Percentiles rank a stretch among this genome's conserved stretches.
phyloP scores from a whole-genome alignment of 352 stramenopile genomes.

The Globisporangium cystogenes region DNA sequence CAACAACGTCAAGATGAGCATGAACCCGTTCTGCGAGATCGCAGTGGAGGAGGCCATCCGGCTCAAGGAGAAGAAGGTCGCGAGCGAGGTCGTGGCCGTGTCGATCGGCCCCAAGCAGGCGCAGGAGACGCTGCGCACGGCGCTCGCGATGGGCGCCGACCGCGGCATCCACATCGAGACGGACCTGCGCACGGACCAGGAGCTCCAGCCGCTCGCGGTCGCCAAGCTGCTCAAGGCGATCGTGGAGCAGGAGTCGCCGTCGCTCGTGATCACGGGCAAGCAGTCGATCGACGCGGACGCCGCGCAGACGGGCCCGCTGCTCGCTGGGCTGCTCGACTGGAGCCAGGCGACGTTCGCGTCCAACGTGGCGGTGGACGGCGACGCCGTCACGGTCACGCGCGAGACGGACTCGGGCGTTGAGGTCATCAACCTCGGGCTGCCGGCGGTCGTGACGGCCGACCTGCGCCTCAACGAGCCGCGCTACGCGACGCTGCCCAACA shows the following conservation, averaged over 20 bases:
- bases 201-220: conserved; percentile 97
- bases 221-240: conserved; percentile 95
- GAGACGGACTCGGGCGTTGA: conserved; percentile 95
- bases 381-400: conserved; percentile 80
- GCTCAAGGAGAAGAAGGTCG: conserved; percentile 97
- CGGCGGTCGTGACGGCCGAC: conserved; percentile 97
- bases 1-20: conserved; percentile 99
- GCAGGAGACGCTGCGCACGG: conserved; percentile 95
- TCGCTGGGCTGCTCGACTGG: conserved; percentile 96
- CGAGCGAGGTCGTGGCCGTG: conserved; percentile 93
- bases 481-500: conserved; percentile 99
- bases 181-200: conserved; percentile 95
- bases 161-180: conserved; percentile 97
- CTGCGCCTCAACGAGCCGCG: conserved; percentile 98
- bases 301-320: conserved; percentile 90
- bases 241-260: conserved; percentile 90
- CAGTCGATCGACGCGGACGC: conserved; percentile 91
- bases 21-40: conserved; percentile 99
- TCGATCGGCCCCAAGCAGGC: conserved; percentile 97
- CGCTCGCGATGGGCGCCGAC: conserved; percentile 92
- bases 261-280: conserved; percentile 97
- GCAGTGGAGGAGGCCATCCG: conserved; percentile 97
- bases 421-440: conserved; percentile 83
- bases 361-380: conserved; percentile 72
- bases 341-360: conserved; percentile 98